Base-by-base conservation (phyloP, 1,284 basidiomycete species). In the Lentinula novae-zelandiae region DNA sequence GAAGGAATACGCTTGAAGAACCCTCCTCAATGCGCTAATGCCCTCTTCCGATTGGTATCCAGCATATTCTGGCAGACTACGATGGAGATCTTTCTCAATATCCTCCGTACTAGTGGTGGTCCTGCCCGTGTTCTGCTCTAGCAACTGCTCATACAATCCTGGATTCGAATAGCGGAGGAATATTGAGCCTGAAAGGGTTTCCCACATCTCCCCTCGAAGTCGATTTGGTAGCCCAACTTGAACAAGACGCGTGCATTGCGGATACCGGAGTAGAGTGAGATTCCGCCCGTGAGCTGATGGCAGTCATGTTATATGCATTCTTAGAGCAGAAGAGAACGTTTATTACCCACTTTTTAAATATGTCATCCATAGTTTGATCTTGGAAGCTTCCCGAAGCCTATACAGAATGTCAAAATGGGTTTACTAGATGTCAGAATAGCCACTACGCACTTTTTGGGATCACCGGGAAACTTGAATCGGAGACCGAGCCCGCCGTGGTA, bases 61-160 rank as follows among this genome's bases (percentile, higher is more conserved):
- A 34, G 93, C 89, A 73, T 97, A 98, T 70, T 98, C 96, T 0
- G 95, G 95, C 62, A 98, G 76, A 75, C 92, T 95, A 20, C 97
- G 85, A 75, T 98, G 96, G 44, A 99, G 76, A 72, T 99, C 97
- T 76, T 99, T 99, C 76, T 99, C 97, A 55, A 99, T 99, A 72
- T 99, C 97, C 72, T 99, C 97, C 0, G 96, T 97, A 68, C 93
- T 95, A 7, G 92, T 92, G 57, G 85, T 95, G 22, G 85, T 87
- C 62, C 89, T 83, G 10, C 93, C 95, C 60, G 83, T 81, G 72
- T 96, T 90, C 58, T 93, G 87, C 57, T 86, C 83, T 7, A 98
- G 76, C 33, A 98, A 81, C 4, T 82, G 79, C n/a, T 87, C 80
- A 72, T 98, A 99, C 65, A 86, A 82, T 17, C 95, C 92, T 1